Percentiles rank a stretch among this genome's conserved stretches.
Evolutionary conservation across 108 stramenopile species (phyloP).

Genomic region (Cylindrotheca fusiformis): DNA sequence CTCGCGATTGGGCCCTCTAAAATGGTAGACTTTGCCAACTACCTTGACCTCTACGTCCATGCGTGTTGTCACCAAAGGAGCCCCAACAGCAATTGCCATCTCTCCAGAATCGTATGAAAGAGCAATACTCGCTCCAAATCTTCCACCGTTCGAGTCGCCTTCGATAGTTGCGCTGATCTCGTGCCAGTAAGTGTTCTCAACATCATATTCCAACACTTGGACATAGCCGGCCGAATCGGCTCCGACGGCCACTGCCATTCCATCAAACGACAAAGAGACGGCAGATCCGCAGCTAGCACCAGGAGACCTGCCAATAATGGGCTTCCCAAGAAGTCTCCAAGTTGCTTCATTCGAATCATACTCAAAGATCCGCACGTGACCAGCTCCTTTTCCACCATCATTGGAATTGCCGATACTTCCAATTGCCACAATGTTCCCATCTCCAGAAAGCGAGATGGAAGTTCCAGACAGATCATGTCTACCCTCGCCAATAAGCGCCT

Average conservation of each 20-base stretch:
- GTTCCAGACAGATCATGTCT: not conserved
- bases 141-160: too few species aligned
- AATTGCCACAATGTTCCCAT: slow-evolving; percentile 5
- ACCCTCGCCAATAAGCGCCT: not conserved
- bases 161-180: too few species aligned
- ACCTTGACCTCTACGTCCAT: too few species aligned
- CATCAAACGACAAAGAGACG: slow-evolving; percentile 28
- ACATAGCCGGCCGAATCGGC: slow-evolving; percentile 22
- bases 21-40: too few species aligned
- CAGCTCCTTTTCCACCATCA: slow-evolving; percentile 19
- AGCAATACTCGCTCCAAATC: too few species aligned
- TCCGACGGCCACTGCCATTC: slow-evolving; percentile 16
- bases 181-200: not conserved
- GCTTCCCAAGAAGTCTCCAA: slow-evolving; percentile 11
- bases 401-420: slow-evolving; percentile 13
- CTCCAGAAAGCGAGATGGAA: not conserved
- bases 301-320: slow-evolving; percentile 4
- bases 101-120: too few species aligned
- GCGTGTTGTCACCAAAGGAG: too few species aligned
- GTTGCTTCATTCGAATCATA: not conserved
- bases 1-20: too few species aligned
- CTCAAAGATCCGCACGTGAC: slow-evolving; percentile 21
- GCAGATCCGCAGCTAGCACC: slow-evolving; percentile 29
- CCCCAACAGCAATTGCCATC: too few species aligned
- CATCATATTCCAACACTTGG: slow-evolving; percentile 15